Evolutionary conservation across 192 early-diverging fungal species (phyloP).

Genomic region (Entophlyctis luteolus): DNA sequence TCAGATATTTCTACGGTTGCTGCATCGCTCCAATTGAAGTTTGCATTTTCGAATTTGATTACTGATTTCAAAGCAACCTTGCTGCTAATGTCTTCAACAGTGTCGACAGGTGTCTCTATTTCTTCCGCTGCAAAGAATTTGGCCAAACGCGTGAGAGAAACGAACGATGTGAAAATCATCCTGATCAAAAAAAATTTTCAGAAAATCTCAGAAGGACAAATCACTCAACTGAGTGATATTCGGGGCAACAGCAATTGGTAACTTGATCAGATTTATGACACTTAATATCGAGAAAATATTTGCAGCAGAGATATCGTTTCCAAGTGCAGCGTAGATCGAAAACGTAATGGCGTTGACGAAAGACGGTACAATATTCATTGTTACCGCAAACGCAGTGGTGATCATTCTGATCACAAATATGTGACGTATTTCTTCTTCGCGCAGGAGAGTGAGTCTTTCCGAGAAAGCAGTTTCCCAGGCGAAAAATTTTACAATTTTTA

Average conservation of each 20-base stretch:
- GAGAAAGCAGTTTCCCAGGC: conserved; percentile 76
- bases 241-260: neutral
- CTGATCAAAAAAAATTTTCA: neutral
- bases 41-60: neutral
- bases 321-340: conserved; percentile 20
- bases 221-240: conserved; percentile 4
- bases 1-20: conserved; percentile 1
- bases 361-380: conserved; percentile 22
- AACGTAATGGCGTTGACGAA: conserved; percentile 10
- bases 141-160: conserved; percentile 14
- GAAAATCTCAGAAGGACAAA: too few relatives aligned
- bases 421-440: conserved; percentile 12
- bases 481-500: conserved; percentile 84
- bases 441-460: conserved; percentile 37
- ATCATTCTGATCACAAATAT: neutral
- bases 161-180: neutral
- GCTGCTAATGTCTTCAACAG: neutral
- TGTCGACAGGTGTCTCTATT: neutral
- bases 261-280: conserved; percentile 50
- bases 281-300: conserved; percentile 61
- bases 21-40: too few relatives aligned
- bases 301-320: conserved; percentile 35
- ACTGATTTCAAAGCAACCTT: neutral
- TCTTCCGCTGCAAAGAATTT: conserved; percentile 14
- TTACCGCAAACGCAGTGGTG: conserved; percentile 3